These are phyloP conservation scores for Picochlorum sp. DNA, from an alignment of 139 green algal genomes.

Conservation along the genomic window DNA sequence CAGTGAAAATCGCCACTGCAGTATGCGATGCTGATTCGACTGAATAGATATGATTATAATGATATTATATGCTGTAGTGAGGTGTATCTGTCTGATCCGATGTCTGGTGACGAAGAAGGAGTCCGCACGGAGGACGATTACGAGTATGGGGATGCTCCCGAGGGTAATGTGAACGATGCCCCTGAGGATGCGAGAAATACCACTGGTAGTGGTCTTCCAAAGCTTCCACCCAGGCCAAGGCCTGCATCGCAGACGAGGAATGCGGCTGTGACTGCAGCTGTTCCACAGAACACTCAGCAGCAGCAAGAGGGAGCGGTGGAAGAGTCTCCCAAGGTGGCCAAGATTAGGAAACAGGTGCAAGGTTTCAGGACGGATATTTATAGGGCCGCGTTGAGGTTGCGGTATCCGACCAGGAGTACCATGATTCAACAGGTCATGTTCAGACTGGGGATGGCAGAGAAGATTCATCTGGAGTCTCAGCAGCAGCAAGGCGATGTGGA, in stretches of 20 bases:
- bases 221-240: constrained; percentile 12
- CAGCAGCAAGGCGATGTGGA: constrained; percentile 7
- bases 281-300: neutral
- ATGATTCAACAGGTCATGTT: constrained; percentile 35
- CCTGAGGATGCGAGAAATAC: constrained; percentile 1
- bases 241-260: neutral
- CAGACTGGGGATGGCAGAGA: constrained; percentile 70
- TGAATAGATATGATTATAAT: no score
- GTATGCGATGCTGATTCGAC: no score
- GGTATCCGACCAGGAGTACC: constrained; percentile 16
- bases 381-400: constrained; percentile 21
- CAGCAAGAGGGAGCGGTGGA: neutral
- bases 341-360: constrained; percentile 22
- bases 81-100: constrained; percentile 28
- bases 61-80: neutral
- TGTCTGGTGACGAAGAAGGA: constrained; percentile 11
- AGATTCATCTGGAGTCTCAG: constrained; percentile 36
- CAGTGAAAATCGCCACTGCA: no score
- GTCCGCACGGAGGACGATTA: constrained; percentile 30
- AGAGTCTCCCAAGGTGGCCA: constrained; percentile 11
- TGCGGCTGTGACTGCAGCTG: constrained; percentile 1
- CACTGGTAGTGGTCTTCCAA: neutral
- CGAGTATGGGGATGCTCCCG: constrained; percentile 13
- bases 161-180: constrained; percentile 3
- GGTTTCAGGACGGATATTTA: constrained; percentile 24